Evolutionary conservation across 208 protist genomes (phyloP), one percentile per base, ranked within the genome.

Genomic region (Acanthamoeba divionensis): DNA sequence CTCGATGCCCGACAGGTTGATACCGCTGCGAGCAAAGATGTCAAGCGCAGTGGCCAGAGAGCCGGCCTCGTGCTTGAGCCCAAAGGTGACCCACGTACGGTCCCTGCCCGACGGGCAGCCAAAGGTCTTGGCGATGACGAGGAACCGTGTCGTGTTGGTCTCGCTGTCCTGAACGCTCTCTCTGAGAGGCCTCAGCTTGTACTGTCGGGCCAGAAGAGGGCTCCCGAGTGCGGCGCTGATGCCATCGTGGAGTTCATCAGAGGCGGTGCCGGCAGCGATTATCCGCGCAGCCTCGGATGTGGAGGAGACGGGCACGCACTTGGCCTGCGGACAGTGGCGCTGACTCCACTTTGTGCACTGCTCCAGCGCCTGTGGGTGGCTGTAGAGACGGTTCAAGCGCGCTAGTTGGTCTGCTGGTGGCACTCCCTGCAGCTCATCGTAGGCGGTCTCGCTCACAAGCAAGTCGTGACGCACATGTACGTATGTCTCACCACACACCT

Each of bases 401-500:
- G 52, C n/a, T n/a, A n/a, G n/a, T n/a, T n/a, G n/a, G n/a, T n/a
- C n/a, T n/a, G n/a, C n/a, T n/a, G n/a, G n/a, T n/a, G n/a, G n/a
- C n/a, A n/a, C 47, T 24, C 71, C 26, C 45, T 45, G 71, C 71
- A 24, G 71, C n/a, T n/a, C 71, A 21, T 82, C 45, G 45, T 82
- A 82, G 45, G 47, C 45, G 18, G 71, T 82, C 24, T 82, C 71
- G 47, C 62, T 45, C 45, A 82, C 8, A 18, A 87, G 48, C n/a
- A 63, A 67, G 9, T 36, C 36, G 55, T 87, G 79, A 13, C 55
- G 26, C 24, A 87, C 55, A 52, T 87, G 63, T 0, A 87, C 21
- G 36, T 87, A 87, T 31, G 79, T 87, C 38, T 87, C 79, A 9
- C 79, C 79, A 45, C 79, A 87, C 7, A 87, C 79, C 36, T 87